Evolutionary conservation across 352 stramenopile species (phyloP).

Genomic region (Phytophthora fragariaefolia): DNA sequence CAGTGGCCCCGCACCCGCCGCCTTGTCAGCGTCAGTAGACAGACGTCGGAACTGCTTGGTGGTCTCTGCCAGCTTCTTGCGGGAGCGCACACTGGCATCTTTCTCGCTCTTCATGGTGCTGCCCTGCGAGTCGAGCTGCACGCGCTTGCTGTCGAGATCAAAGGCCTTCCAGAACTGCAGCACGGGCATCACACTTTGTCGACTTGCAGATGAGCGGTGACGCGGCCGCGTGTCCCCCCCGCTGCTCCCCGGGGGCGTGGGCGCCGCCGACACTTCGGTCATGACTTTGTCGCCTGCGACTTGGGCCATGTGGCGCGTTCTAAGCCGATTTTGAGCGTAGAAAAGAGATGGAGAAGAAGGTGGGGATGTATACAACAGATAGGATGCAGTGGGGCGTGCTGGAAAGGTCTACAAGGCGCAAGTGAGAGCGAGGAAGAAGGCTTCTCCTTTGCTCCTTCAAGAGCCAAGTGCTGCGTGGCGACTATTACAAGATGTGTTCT

Average conservation of each 20-base stretch:
- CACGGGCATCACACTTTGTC: slow-evolving; percentile 53
- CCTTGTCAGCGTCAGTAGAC: slow-evolving; percentile 69
- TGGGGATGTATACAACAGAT: slow-evolving; percentile 7
- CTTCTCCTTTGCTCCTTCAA: slow-evolving; percentile 12
- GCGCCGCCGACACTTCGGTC: slow-evolving; percentile 24
- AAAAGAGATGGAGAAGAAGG: slow-evolving; percentile 11
- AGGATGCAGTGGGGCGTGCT: neutral
- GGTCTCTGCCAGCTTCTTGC: slow-evolving; percentile 86
- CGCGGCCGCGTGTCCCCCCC: slow-evolving; percentile 14
- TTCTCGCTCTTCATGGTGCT: slow-evolving; percentile 87
- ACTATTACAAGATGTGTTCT: slow-evolving; percentile 35
- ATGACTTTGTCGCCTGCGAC: slow-evolving; percentile 37
- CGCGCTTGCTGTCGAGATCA: slow-evolving; percentile 88
- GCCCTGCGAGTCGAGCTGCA: slow-evolving; percentile 78
- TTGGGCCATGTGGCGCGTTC: slow-evolving; percentile 27
- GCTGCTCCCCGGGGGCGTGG: slow-evolving; percentile 26
- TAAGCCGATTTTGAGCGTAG: neutral
- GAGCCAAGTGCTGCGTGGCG: slow-evolving; percentile 8
- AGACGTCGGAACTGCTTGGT: slow-evolving; percentile 87
- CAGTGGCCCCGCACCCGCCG: slow-evolving; percentile 55
- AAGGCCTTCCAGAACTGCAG: slow-evolving; percentile 89
- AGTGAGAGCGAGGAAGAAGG: neutral
- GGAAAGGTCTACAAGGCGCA: neutral
- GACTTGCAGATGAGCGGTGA: slow-evolving; percentile 26
- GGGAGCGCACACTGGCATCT: slow-evolving; percentile 74